Percentiles rank a stretch among this genome's conserved stretches.
Conservation (phyloP, 208 protist genomes). For the Leptomonas seymouri region DNA sequence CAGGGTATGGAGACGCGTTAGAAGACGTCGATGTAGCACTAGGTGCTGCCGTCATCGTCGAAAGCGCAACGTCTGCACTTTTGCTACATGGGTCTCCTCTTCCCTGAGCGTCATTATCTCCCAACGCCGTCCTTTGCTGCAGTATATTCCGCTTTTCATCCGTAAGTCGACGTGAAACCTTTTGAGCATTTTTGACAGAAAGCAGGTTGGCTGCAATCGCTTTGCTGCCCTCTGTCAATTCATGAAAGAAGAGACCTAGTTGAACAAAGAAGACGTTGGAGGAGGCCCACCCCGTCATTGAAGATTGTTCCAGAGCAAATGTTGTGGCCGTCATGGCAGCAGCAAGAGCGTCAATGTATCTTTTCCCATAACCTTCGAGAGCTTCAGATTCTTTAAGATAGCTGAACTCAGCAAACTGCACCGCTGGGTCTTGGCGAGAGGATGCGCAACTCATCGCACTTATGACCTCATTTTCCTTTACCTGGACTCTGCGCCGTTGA, state of each 20-base stretch:
- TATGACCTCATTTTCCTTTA: slow-evolving; percentile 32
- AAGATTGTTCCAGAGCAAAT: slow-evolving; percentile 71
- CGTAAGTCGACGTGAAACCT: slow-evolving; percentile 55
- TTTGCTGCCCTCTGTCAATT: slow-evolving; percentile 22
- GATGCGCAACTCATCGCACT: slow-evolving; percentile 8
- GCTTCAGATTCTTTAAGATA: slow-evolving; percentile 28
- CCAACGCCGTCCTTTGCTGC: slow-evolving; percentile 1
- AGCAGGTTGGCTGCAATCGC: slow-evolving; percentile 33
- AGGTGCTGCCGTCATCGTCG: neutral
- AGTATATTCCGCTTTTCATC: slow-evolving; percentile 46
- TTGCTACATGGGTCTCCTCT: neutral
- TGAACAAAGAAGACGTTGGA: slow-evolving; percentile 76
- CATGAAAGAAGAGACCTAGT: slow-evolving; percentile 45
- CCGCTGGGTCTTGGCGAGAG: slow-evolving; percentile 13
- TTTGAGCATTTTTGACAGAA: slow-evolving; percentile 62
- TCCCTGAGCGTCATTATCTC: neutral
- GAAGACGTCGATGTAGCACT: neutral
- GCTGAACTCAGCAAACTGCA: slow-evolving; percentile 33
- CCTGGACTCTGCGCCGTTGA: slow-evolving; percentile 47
- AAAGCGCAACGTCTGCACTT: neutral
- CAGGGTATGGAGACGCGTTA: neutral
- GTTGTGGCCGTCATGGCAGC: slow-evolving; percentile 45
- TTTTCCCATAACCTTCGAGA: slow-evolving; percentile 29
- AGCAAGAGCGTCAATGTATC: slow-evolving; percentile 47
- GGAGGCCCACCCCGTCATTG: slow-evolving; percentile 69